These are phyloP conservation scores for Microbotryum saponariae DNA, from an alignment of 1,284 basidiomycete genomes.

Conservation along the genomic window DNA sequence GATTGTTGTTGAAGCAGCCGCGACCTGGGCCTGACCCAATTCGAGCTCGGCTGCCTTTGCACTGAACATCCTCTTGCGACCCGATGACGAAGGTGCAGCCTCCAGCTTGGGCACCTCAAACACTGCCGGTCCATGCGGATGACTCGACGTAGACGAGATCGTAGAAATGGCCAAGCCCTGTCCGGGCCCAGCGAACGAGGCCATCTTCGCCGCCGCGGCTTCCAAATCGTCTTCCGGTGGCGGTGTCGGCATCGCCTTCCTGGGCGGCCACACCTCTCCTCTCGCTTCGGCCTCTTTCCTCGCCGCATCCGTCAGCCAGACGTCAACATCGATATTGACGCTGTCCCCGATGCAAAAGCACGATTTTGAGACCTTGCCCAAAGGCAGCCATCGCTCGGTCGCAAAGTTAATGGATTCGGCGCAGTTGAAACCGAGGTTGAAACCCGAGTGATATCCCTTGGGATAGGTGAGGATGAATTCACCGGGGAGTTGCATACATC, in stretches of 20 bases:
- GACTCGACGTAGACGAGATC: too few relatives aligned
- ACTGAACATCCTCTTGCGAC: too few relatives aligned
- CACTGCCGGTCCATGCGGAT: too few relatives aligned
- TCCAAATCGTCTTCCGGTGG: conserved; percentile 2
- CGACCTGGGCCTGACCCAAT: too few relatives aligned
- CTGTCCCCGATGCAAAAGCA: conserved; percentile 73
- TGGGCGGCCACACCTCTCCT: conserved; percentile 20
- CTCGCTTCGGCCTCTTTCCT: conserved; percentile 21
- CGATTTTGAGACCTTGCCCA: conserved; percentile 52
- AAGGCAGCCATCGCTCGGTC: conserved; percentile 50
- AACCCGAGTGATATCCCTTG: conserved; percentile 54
- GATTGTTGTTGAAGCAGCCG: too few relatives aligned
- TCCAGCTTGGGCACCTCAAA: too few relatives aligned
- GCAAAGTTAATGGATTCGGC: conserved; percentile 98
- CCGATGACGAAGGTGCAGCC: too few relatives aligned
- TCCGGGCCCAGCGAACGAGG: too few relatives aligned
- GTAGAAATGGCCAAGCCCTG: too few relatives aligned
- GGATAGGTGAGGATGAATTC: conserved; percentile 97
- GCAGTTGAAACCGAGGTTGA: conserved; percentile 95
- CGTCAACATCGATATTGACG: conserved; percentile 84
- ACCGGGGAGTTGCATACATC: conserved; percentile 77
- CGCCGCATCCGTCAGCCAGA: conserved; percentile 41
- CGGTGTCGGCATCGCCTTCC: too few relatives aligned
- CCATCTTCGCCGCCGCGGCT: not conserved
- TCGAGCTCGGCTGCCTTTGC: too few relatives aligned